Evolutionary conservation across 2,329 filamentous ascomycete species (phyloP).

Genomic region (Rhinocladiella similis): DNA sequence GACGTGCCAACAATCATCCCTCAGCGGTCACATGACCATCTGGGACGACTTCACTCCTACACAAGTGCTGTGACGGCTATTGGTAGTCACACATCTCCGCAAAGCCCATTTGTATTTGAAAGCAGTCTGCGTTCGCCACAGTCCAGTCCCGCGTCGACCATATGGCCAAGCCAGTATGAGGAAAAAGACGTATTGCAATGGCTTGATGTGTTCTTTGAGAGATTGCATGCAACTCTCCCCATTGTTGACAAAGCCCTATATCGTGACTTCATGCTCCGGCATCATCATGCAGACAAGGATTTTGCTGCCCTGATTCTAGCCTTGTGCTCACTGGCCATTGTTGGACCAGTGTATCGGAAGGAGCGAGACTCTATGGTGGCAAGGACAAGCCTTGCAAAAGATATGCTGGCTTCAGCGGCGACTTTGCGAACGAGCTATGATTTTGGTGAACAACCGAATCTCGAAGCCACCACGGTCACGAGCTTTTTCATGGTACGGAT

Average conservation of each 20-base stretch:
- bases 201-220: slow-evolving; percentile 6
- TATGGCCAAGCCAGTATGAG: background rate
- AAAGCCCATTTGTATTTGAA: too few species aligned
- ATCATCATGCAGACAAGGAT: background rate
- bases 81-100: too few species aligned
- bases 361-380: slow-evolving; percentile 3
- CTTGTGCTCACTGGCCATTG: slow-evolving; percentile 1
- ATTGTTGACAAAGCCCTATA: slow-evolving; percentile 1
- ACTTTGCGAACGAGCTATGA: background rate
- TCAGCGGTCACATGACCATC: too few species aligned
- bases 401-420: background rate
- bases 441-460: too few species aligned
- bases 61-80: too few species aligned
- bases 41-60: too few species aligned
- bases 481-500: background rate
- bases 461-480: background rate
- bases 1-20: too few species aligned
- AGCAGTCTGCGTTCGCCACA: background rate
- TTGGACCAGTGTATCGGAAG: slow-evolving; percentile 1
- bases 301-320: slow-evolving; percentile 3
- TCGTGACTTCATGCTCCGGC: background rate
- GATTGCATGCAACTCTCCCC: slow-evolving; percentile 5
- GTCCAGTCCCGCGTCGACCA: background rate
- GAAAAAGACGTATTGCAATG: slow-evolving; percentile 1
- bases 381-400: background rate